These are phyloP conservation scores for Sarcodon sp. DNA, from an alignment of 768 basidiomycete species.

Conservation along the genomic window DNA sequence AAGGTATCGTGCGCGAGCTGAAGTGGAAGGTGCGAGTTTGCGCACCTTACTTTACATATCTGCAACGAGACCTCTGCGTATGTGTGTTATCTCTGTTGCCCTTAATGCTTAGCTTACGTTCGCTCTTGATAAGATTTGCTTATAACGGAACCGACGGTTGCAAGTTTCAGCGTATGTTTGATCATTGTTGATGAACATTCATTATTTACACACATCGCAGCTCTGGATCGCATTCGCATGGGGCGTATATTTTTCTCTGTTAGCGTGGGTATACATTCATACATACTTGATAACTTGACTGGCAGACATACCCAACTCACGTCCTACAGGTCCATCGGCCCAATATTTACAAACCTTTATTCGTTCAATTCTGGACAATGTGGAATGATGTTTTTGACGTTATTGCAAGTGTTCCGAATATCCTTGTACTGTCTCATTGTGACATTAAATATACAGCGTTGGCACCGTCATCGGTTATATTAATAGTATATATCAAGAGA, in stretches of 20 bases:
- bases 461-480: conserved; percentile 23
- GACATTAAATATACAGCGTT: conserved; percentile 24
- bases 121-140: conserved; percentile 36
- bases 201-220: conserved; percentile 17
- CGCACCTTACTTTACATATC: conserved; percentile 53
- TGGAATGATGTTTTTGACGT: conserved; percentile 45
- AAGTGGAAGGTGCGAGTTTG: conserved; percentile 47
- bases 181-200: conserved; percentile 9
- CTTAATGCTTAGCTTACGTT: too few relatives aligned
- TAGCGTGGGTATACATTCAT: conserved; percentile 27
- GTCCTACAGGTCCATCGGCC: conserved; percentile 34
- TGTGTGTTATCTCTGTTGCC: conserved; percentile 15
- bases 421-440: conserved; percentile 1
- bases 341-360: conserved; percentile 43
- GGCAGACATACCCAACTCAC: not conserved
- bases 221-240: conserved; percentile 66
- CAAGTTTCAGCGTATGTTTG: conserved; percentile 51
- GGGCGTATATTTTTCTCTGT: conserved; percentile 61
- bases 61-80: conserved; percentile 63
- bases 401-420: conserved; percentile 28
- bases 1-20: conserved; percentile 48
- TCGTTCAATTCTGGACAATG: conserved; percentile 44
- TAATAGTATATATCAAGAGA: conserved; percentile 19
- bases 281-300: not conserved
- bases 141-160: conserved; percentile 61